phyloP scores from a whole-genome alignment of 2,329 filamentous ascomycete genomes.

The Trichophyton schoenleinii region DNA sequence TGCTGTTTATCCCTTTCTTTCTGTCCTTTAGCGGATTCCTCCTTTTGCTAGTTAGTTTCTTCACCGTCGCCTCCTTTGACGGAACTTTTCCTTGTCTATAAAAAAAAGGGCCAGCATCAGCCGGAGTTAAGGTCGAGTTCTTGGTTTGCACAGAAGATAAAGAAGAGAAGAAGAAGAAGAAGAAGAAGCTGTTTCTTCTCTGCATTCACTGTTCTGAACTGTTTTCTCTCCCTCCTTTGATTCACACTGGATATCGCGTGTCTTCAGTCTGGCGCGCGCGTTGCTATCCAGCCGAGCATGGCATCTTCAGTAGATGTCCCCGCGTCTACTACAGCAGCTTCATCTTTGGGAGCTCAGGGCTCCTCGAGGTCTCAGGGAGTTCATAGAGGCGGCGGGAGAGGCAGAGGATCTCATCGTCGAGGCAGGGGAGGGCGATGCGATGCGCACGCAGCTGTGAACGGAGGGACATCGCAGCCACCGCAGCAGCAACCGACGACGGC shows the following conservation, averaged over 20 bases:
- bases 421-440: neutral
- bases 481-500: neutral
- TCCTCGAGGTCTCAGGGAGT: neutral
- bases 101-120: neutral
- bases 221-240: neutral
- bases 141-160: neutral
- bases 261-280: neutral
- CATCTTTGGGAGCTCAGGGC: neutral
- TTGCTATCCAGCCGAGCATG: neutral
- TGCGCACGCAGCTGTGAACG: neutral
- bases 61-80: neutral
- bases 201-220: too few species aligned
- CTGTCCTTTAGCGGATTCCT: neutral
- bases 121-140: neutral
- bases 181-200: neutral
- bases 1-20: neutral
- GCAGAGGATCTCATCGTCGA: neutral
- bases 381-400: constrained; percentile 4
- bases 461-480: neutral
- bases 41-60: neutral
- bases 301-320: neutral
- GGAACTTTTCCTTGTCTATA: neutral
- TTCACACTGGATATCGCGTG: neutral
- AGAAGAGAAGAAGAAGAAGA: neutral
- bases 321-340: neutral